Evolutionary conservation across 2,329 filamentous ascomycete species (phyloP).

Genomic region (Exserohilum turcica): DNA sequence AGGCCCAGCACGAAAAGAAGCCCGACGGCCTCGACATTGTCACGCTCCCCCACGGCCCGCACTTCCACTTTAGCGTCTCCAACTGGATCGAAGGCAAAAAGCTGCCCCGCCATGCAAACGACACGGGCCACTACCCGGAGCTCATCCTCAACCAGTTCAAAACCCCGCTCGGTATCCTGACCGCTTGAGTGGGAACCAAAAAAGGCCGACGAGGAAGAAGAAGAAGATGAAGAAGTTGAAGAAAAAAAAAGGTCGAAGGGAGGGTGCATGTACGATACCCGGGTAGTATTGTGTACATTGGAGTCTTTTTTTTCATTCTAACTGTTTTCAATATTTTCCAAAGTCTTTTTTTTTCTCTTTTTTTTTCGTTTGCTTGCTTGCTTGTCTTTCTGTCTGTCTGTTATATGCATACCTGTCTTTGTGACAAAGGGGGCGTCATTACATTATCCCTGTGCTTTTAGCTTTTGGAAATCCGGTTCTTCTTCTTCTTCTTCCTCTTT

Average conservation of each 20-base stretch:
- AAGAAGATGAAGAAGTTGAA: too few species aligned
- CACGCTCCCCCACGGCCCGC: slow-evolving; percentile 82
- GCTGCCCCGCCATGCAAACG: slow-evolving; percentile 86
- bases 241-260: too few species aligned
- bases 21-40: slow-evolving; percentile 82
- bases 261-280: neutral
- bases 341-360: too few species aligned
- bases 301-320: neutral
- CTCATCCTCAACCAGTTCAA: slow-evolving; percentile 92
- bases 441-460: too few species aligned
- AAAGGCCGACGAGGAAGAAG: slow-evolving; percentile 84
- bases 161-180: slow-evolving; percentile 86
- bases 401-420: too few species aligned
- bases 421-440: too few species aligned
- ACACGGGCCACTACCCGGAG: slow-evolving; percentile 86
- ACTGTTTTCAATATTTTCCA: too few species aligned
- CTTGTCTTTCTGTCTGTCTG: too few species aligned
- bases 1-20: slow-evolving; percentile 75
- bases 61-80: slow-evolving; percentile 88
- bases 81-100: slow-evolving; percentile 91
- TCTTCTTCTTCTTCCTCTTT: too few species aligned
- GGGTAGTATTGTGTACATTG: neutral
- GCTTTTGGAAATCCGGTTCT: too few species aligned
- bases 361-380: too few species aligned
- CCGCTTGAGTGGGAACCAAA: slow-evolving; percentile 81